phyloP scores from a whole-genome alignment of 2,329 filamentous ascomycete species.

The Plectosphaerella sp. region DNA sequence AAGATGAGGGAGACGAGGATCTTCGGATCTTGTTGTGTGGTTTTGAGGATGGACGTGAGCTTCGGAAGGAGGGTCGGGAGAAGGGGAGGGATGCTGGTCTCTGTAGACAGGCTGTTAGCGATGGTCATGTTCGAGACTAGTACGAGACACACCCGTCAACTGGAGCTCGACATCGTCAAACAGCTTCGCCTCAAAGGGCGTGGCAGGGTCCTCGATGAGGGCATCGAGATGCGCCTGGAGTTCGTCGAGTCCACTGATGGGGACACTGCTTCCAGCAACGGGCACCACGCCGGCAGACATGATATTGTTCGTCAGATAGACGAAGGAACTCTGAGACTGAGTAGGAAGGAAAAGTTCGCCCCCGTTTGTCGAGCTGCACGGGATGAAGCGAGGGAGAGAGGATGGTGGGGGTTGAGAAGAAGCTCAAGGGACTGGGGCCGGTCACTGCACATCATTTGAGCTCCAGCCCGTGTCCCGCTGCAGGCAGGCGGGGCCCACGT shows the following conservation, averaged over 20 bases:
- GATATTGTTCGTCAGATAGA: not conserved
- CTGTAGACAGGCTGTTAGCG: constrained; percentile 20
- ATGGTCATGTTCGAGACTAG: constrained; percentile 1
- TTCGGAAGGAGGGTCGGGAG: constrained; percentile 48
- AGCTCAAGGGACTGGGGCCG: not conserved
- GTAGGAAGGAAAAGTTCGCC: not conserved
- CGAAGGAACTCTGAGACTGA: not conserved
- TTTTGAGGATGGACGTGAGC: constrained; percentile 47
- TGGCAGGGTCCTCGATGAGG: constrained; percentile 37
- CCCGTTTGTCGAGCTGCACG: not conserved
- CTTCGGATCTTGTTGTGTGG: constrained; percentile 44
- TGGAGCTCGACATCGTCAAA: constrained; percentile 58
- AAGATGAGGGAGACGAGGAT: constrained; percentile 47
- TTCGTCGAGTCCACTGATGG: constrained; percentile 47
- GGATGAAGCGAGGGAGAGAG: not conserved
- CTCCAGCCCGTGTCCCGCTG: not conserved
- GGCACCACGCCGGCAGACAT: constrained; percentile 30
- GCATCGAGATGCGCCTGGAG: constrained; percentile 49
- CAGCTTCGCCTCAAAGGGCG: constrained; percentile 41
- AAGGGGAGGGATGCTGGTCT: constrained; percentile 46
- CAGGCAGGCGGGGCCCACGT: not conserved
- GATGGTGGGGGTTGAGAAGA: not conserved
- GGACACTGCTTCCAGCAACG: constrained; percentile 33
- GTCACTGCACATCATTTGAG: not conserved
- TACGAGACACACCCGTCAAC: constrained; percentile 39